A percentile compares a stretch with the other conserved stretches of the same genome.
Evolutionary conservation across 179 eudicot species (phyloP).

Genomic region (Dionaea muscipula): DNA sequence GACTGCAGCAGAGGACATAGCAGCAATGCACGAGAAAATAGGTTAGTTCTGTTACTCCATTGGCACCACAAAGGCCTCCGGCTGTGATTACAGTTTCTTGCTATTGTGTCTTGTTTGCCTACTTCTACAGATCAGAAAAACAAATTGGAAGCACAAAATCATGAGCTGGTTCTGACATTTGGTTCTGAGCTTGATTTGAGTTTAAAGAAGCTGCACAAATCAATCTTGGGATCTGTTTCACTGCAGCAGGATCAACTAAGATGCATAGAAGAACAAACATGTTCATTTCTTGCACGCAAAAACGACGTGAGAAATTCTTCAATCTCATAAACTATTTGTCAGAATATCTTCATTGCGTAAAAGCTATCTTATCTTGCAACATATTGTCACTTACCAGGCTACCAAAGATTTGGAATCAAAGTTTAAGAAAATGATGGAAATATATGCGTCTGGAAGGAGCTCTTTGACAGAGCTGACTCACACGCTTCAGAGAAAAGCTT

Average conservation of each 20-base stretch:
- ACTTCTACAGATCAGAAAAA: conserved; percentile 48
- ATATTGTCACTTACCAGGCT: conserved; percentile 22
- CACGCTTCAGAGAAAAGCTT: conserved; percentile 33
- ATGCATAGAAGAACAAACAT: conserved; percentile 43
- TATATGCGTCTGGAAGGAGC: conserved; percentile 30
- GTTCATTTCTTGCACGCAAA: conserved; percentile 58
- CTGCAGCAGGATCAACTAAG: conserved; percentile 63
- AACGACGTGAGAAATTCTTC: conserved; percentile 34
- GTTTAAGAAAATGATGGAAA: conserved; percentile 38
- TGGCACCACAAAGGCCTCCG: not conserved
- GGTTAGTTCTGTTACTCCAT: conserved; percentile 20
- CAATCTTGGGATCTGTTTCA: conserved; percentile 47
- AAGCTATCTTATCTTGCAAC: not conserved
- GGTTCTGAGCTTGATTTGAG: conserved; percentile 68
- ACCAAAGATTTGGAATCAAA: conserved; percentile 44
- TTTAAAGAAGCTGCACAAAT: conserved; percentile 50
- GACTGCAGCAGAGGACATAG: conserved; percentile 59
- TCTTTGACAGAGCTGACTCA: conserved; percentile 35
- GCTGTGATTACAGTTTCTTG: not conserved
- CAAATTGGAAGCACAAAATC: conserved; percentile 56
- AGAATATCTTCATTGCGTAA: not conserved
- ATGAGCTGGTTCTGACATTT: conserved; percentile 46
- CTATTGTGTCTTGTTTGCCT: not conserved
- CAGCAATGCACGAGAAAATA: conserved; percentile 37
- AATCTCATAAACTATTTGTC: conserved; percentile 1